Conservation (phyloP, 2,329 filamentous ascomycete species). For the Sporothrix variecibatus region DNA sequence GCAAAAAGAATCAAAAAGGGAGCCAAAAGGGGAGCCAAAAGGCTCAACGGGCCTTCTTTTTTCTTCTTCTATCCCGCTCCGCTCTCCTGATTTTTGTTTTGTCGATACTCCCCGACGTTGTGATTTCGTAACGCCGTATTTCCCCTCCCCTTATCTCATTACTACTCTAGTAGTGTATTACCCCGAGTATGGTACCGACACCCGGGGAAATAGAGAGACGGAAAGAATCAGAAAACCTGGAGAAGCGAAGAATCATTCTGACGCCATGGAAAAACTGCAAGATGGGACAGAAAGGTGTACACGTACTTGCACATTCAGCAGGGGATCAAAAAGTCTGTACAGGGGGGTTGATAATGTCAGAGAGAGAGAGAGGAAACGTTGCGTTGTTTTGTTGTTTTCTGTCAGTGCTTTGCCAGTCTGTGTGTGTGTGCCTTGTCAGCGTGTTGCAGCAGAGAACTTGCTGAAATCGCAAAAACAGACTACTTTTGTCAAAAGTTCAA, state of each 20-base stretch:
- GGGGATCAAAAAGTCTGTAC: not conserved
- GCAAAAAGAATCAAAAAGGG: not conserved
- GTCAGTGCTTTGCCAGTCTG: too few species aligned
- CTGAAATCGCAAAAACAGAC: not conserved
- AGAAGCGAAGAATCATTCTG: not conserved
- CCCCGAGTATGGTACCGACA: not conserved
- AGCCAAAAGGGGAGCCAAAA: not conserved
- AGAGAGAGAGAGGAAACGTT: constrained; percentile 5
- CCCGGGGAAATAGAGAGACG: not conserved
- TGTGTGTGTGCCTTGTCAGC: not conserved
- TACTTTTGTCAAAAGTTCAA: not conserved
- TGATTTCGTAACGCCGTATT: not conserved
- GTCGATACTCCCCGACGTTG: not conserved
- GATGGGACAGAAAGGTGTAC: not conserved
- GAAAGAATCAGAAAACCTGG: not conserved
- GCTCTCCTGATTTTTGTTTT: constrained; percentile 1
- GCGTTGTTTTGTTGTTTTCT: not conserved
- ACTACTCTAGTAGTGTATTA: not conserved
- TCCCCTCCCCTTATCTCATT: not conserved
- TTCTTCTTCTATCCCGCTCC: not conserved
- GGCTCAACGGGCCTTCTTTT: constrained; percentile 2
- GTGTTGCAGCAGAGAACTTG: not conserved
- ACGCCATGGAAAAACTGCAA: not conserved
- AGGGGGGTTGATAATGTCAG: not conserved
- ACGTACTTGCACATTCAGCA: not conserved